Conservation (phyloP, 352 stramenopile genomes). For the Pythium vanterpoolii region DNA sequence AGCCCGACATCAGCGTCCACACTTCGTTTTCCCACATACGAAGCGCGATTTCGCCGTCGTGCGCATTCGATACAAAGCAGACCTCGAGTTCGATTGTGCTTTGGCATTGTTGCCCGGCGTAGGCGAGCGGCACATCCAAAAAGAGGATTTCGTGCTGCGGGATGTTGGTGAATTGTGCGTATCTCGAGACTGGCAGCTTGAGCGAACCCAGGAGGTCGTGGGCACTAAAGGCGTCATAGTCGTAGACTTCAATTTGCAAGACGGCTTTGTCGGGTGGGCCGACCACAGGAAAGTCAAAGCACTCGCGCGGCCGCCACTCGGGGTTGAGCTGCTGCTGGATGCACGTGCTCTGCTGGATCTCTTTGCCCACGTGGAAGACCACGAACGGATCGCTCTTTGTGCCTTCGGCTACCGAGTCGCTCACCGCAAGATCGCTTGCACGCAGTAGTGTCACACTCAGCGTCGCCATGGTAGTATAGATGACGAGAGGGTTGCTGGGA, state of each 20-base stretch:
- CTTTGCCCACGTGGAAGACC: conserved; percentile 44
- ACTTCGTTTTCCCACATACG: conserved; percentile 69
- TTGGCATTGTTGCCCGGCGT: conserved; percentile 37
- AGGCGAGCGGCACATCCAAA: conserved; percentile 43
- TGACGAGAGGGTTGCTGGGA: too few relatives aligned
- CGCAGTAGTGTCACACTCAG: conserved; percentile 47
- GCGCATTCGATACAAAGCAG: conserved; percentile 33
- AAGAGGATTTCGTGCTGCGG: conserved; percentile 47
- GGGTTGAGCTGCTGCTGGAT: conserved; percentile 68
- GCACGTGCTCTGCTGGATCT: conserved; percentile 53
- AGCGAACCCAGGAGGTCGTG: conserved; percentile 64
- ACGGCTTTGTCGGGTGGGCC: conserved; percentile 41
- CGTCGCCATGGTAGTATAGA: conserved; percentile 33
- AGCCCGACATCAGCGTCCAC: conserved; percentile 45
- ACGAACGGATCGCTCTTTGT: conserved; percentile 79
- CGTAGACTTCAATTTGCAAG: conserved; percentile 54
- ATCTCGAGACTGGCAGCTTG: conserved; percentile 49
- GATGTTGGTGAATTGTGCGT: conserved; percentile 36
- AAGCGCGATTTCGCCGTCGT: conserved; percentile 33
- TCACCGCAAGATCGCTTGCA: conserved; percentile 51
- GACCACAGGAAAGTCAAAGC: conserved; percentile 52
- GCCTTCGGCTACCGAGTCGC: conserved; percentile 52
- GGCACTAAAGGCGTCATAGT: conserved; percentile 60
- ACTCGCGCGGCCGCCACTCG: conserved; percentile 54
- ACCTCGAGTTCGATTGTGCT: conserved; percentile 59